Base-by-base conservation (phyloP, 306 rosid species). In the Cucurbita moschata region DNA sequence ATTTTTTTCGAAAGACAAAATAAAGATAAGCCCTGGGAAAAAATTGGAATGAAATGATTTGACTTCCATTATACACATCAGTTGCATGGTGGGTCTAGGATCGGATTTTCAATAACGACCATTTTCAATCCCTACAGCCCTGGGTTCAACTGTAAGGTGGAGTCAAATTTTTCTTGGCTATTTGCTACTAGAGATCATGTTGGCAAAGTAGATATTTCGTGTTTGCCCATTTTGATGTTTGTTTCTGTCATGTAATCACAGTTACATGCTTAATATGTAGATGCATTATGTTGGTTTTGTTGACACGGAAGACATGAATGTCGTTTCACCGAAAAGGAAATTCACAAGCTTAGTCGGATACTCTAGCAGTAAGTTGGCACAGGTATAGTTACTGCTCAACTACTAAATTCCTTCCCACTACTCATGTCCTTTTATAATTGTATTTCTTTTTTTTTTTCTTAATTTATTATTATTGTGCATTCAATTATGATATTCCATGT, bases 221-320 rank as follows among this genome's bases (percentile, higher is more conserved):
- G 44, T 44, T 43, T 30, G 51, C n/a, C 39, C 13, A 44, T 59
- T 69, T 56, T 19, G 69, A 19, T 67, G n/a, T 14, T 55, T 60
- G 42, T 26, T 57, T 82, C 59, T 43, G 61, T 74, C 73, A 49
- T 72, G 38, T 60, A 69, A 72, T 71, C 66, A 60, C 30, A 47
- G 26, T 66, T 10, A 62, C 71, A 59, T 51, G 50, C 72, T 73
- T 68, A 26, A 30, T 77, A 55, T 60, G 78, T 78, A 94, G 99
- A 91, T 94, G 96, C 99, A 94, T 82, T 78, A 89, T 75, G 78
- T 94, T 81, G 99, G 97, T 77, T 94, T 94, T 79, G 87, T 94
- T 40, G 99, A 94, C 77, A 51, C 92, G 4, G 92, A 87, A 70
- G 99, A 94, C 86, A 89, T 94, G 97, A 94, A 91, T 74, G 52